Percentiles rank a stretch among this genome's conserved stretches.
Conservation (phyloP, 1,139 yeast genomes). For the Blastobotrys arbuscula region DNA sequence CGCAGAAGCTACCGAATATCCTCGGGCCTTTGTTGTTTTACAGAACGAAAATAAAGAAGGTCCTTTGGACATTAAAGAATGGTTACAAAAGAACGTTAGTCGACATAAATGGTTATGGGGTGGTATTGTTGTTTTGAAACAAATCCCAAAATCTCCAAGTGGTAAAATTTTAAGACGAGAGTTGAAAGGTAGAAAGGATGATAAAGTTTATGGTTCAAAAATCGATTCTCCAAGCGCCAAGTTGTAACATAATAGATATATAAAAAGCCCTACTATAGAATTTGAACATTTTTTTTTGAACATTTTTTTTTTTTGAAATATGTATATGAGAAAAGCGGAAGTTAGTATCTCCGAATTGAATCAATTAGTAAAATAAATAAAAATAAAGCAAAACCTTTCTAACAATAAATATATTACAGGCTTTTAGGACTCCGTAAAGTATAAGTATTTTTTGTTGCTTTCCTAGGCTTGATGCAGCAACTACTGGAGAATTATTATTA, state of each 20-base stretch:
- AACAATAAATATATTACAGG: too few species aligned
- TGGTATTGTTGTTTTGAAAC: conserved; percentile 34
- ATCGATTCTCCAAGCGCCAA: conserved; percentile 1
- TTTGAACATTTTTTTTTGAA: too few species aligned
- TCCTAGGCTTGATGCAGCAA: too few species aligned
- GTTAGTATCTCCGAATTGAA: too few species aligned
- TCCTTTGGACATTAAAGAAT: conserved; percentile 26
- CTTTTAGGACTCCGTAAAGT: too few species aligned
- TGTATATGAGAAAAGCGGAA: too few species aligned
- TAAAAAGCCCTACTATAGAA: too few species aligned
- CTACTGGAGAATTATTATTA: too few species aligned
- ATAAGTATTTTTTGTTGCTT: too few species aligned
- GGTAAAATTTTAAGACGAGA: conserved; percentile 38
- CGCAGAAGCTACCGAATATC: conserved; percentile 34
- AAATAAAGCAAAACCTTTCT: too few species aligned
- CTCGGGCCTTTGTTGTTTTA: conserved; percentile 36
- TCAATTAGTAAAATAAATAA: too few species aligned
- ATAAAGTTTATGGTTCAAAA: conserved; percentile 22
- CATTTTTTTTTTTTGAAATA: too few species aligned
- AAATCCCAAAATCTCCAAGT: conserved; percentile 36
- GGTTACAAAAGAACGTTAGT: conserved; percentile 36
- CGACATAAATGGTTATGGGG: conserved; percentile 39
- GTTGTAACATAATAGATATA: conserved; percentile 4
- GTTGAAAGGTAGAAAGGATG: conserved; percentile 26
- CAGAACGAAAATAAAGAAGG: conserved; percentile 17